Conservation (phyloP, 352 stramenopile genomes). For the Elongisporangium undulatum region DNA sequence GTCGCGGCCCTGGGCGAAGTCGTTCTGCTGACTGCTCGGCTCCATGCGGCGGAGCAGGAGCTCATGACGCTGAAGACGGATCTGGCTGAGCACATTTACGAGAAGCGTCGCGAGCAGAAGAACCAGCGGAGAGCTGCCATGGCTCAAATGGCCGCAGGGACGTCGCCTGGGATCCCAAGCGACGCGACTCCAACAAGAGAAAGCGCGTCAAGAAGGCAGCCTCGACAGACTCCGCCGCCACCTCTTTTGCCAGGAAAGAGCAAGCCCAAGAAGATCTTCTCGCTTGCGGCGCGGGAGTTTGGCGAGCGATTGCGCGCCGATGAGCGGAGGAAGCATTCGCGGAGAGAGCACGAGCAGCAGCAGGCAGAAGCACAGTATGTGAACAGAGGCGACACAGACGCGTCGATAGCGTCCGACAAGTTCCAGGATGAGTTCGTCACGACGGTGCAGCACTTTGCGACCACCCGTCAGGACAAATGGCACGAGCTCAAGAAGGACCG, state of each 20-base stretch:
- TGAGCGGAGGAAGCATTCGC: conserved; percentile 35
- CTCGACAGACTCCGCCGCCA: background rate
- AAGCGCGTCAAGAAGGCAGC: background rate
- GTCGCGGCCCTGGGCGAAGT: conserved; percentile 39
- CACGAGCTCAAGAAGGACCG: conserved; percentile 38
- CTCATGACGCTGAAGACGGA: conserved; percentile 55
- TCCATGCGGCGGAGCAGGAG: conserved; percentile 42
- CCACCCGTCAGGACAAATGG: conserved; percentile 38
- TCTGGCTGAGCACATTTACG: conserved; percentile 62
- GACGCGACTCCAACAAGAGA: background rate
- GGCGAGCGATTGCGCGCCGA: conserved; percentile 25
- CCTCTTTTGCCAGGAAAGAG: background rate
- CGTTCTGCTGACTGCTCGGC: conserved; percentile 31
- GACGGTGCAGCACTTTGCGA: conserved; percentile 45
- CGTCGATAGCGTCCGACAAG: conserved; percentile 11
- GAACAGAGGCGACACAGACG: background rate
- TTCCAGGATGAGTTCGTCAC: conserved; percentile 70
- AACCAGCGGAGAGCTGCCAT: conserved; percentile 26
- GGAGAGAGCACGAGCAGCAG: conserved; percentile 21
- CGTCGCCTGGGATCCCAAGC: background rate
- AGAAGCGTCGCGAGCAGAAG: conserved; percentile 44
- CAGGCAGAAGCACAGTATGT: conserved; percentile 43
- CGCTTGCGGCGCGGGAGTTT: conserved; percentile 46
- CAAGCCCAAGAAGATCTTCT: conserved; percentile 47
- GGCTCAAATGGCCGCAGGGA: background rate